phyloP scores from a whole-genome alignment of 805 yeast genomes.

The Kregervanrija delftensis region DNA sequence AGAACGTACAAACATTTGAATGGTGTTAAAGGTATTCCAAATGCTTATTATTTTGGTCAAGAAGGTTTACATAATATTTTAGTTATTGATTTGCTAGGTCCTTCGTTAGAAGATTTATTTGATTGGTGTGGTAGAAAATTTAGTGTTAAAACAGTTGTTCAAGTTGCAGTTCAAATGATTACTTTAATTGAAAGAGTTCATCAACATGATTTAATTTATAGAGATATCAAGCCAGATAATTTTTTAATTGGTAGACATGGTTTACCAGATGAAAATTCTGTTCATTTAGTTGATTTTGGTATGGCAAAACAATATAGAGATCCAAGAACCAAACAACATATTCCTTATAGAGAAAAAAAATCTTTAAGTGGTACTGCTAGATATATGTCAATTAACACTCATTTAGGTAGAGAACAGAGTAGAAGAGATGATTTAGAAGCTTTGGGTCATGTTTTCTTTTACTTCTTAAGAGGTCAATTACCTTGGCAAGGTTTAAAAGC shows the following conservation, averaged over 20 bases:
- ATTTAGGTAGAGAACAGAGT: constrained; percentile 93
- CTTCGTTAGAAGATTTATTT: constrained; percentile 90
- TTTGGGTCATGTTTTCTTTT: constrained; percentile 93
- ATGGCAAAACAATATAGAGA: constrained; percentile 98
- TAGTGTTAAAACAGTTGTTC: constrained; percentile 80
- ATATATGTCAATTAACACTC: constrained; percentile 96
- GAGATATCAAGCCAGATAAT: constrained; percentile 98
- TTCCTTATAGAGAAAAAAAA: constrained; percentile 94
- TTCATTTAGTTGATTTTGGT: constrained; percentile 93
- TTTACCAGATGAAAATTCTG: constrained; percentile 73
- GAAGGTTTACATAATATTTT: constrained; percentile 95
- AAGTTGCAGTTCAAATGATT: constrained; percentile 93
- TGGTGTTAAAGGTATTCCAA: constrained; percentile 83
- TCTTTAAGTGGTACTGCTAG: constrained; percentile 97
- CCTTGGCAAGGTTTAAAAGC: constrained; percentile 99
- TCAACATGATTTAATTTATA: constrained; percentile 81
- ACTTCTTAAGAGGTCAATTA: constrained; percentile 85
- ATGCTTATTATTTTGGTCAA: constrained; percentile 97
- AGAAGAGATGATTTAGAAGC: constrained; percentile 96
- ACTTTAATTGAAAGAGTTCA: constrained; percentile 80
- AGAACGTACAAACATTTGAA: constrained; percentile 85
- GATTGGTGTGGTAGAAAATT: constrained; percentile 98
- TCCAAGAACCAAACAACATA: constrained; percentile 91
- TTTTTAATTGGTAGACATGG: constrained; percentile 89
- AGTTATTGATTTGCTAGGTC: constrained; percentile 92